Evolutionary conservation across 116 monocot species (phyloP), one percentile per base, ranked within the genome.

Genomic region (Phalaenopsis hybrid): DNA sequence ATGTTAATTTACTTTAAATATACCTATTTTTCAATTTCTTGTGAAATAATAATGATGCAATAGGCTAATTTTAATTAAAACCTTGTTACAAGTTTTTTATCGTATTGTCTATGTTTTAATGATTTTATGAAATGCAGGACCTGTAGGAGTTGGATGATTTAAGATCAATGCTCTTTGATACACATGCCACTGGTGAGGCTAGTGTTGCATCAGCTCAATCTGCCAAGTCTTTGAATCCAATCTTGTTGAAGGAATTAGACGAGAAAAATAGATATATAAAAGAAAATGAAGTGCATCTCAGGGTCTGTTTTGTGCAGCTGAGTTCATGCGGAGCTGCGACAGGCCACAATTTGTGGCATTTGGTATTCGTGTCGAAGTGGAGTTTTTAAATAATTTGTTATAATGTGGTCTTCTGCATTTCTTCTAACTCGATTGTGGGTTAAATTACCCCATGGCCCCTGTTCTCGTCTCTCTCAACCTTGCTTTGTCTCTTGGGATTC

Each of bases 161-260:
- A 44, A 89, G 92, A 84, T 86, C 89, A 61, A 85, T 91, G 83
- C 91, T 99, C 72, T 93, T 90, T 70, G 49, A 81, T 23, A 86
- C 95, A 20, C 89, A 82, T 80, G 90, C 90, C 5, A 90, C 92
- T 50, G 93, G 92, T 79, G 92, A 99, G 57, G 88, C 93, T 33
- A 95, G 99, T 90, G 95, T 88, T 83, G 88, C 86, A 82, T 95
- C 90, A 45, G 88, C 92, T 25, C 61, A 92, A 75, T 89, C 93
- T 43, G 90, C 95, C n/a, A 84, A 95, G 79, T 68, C 85, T 28
- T 92, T 91, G 52, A 93, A 91, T 74, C 76, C 85, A 8, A 78
- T 82, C 20, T 84, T 99, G 31, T 65, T 88, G 51, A 92, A 85
- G 72, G 95, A 95, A 83, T 83, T 99, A 73, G 89, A 93, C 63